A percentile compares a stretch with the other conserved stretches of the same genome.
These are phyloP conservation scores for Tulasnella sp. DNA, from an alignment of 768 basidiomycete genomes.

Conservation along the genomic window DNA sequence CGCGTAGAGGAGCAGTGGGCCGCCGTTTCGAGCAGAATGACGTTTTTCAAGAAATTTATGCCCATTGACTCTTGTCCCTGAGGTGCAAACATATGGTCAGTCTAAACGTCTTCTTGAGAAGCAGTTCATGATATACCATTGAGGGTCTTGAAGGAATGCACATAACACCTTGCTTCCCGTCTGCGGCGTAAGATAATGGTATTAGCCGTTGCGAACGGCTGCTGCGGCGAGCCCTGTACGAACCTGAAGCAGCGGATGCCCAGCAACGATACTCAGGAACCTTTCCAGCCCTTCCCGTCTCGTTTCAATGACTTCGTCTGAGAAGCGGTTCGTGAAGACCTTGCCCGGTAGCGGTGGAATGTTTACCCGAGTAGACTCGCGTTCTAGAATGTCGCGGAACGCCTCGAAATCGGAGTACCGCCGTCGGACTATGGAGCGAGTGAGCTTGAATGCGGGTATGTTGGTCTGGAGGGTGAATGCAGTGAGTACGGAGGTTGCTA, in stretches of 20 bases:
- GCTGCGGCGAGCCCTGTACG: not conserved
- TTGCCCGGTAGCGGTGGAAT: constrained; percentile 97
- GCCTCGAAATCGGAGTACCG: constrained; percentile 94
- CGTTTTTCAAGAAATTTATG: not conserved
- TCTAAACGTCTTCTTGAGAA: not conserved
- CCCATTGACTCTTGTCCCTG: not conserved
- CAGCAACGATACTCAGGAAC: constrained; percentile 93
- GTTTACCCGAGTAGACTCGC: constrained; percentile 94
- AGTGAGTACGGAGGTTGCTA: not conserved
- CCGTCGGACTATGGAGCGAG: constrained; percentile 81
- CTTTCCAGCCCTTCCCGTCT: constrained; percentile 90
- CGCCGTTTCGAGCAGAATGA: not conserved
- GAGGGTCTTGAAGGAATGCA: constrained; percentile 91
- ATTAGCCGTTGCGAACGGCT: not conserved
- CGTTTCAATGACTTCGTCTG: constrained; percentile 93
- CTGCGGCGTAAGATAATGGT: constrained; percentile 39
- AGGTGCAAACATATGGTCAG: not conserved
- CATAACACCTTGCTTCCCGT: constrained; percentile 96
- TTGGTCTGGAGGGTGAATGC: constrained; percentile 65
- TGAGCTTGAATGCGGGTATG: constrained; percentile 97
- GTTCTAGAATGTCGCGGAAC: constrained; percentile 95
- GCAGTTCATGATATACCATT: constrained; percentile 47
- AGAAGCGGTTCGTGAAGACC: constrained; percentile 97
- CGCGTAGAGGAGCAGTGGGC: not conserved
- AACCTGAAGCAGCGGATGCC: constrained; percentile 93